phyloP scores from a whole-genome alignment of 192 early-diverging fungal species.

The Dissophora ornata region DNA sequence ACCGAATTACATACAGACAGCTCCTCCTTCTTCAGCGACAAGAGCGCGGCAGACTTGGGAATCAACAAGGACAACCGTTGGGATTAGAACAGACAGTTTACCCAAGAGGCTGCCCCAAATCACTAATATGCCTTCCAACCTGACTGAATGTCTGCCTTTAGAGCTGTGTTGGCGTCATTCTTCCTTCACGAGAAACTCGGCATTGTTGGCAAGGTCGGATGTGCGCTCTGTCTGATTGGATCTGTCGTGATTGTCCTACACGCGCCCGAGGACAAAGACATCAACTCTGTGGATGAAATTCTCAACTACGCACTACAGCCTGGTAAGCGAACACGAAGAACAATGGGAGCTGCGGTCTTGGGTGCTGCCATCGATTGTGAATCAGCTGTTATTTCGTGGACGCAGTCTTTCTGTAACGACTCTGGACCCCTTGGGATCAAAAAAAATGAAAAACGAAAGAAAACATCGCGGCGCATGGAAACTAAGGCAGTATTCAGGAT shows the following conservation, averaged over 20 bases:
- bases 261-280: conserved; percentile 84
- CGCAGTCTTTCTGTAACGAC: too few species aligned
- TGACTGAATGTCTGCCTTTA: conserved; percentile 24
- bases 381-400: too few species aligned
- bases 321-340: conserved; percentile 65
- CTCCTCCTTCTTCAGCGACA: background rate
- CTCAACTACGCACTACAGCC: conserved; percentile 82
- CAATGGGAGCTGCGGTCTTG: too few species aligned
- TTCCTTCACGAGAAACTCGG: conserved; percentile 91
- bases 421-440: conserved; percentile 1
- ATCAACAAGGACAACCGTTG: conserved; percentile 9
- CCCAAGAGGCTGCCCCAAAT: too few species aligned
- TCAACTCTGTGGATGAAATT: conserved; percentile 86
- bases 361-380: too few species aligned
- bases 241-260: conserved; percentile 90
- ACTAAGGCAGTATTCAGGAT: conserved; percentile 30
- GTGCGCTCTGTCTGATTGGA: conserved; percentile 88
- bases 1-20: conserved; percentile 1
- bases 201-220: conserved; percentile 86
- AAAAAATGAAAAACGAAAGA: too few species aligned
- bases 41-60: background rate
- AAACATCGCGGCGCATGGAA: too few species aligned
- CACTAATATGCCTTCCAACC: too few species aligned
- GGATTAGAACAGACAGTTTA: conserved; percentile 12
- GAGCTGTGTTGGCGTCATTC: conserved; percentile 86